Evolutionary conservation across 2,329 filamentous ascomycete genomes (phyloP).

Genomic region (Penicillium psychrosexuale): DNA sequence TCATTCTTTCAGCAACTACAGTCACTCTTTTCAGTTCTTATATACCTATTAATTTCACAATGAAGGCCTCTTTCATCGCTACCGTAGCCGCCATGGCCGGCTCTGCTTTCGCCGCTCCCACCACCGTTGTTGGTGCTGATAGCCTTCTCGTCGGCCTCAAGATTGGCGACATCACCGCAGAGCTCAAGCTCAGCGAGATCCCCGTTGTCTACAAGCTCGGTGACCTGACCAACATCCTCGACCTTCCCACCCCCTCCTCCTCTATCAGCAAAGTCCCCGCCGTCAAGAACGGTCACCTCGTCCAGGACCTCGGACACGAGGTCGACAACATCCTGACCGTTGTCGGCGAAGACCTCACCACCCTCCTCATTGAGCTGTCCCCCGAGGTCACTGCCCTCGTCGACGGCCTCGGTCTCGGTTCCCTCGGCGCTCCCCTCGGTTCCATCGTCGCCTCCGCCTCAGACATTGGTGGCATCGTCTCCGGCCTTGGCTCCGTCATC

Average conservation of each 20-base stretch:
- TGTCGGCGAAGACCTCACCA: slow-evolving; percentile 25
- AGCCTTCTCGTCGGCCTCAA: slow-evolving; percentile 16
- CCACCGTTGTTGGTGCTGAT: slow-evolving; percentile 5
- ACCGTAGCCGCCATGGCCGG: slow-evolving; percentile 21
- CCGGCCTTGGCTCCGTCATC: slow-evolving; percentile 22
- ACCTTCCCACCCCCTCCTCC: slow-evolving; percentile 8
- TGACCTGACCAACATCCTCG: slow-evolving; percentile 19
- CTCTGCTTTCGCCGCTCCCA: slow-evolving; percentile 10
- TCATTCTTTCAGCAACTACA: slow-evolving; percentile 20
- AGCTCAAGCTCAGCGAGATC: slow-evolving; percentile 17
- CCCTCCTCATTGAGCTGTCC: slow-evolving; percentile 32
- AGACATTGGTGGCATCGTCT: slow-evolving; percentile 26
- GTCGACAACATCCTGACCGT: slow-evolving; percentile 32
- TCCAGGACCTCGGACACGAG: slow-evolving; percentile 32
- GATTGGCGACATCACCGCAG: slow-evolving; percentile 19
- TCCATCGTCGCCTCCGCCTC: slow-evolving; percentile 27
- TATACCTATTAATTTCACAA: slow-evolving; percentile 17
- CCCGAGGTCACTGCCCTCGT: slow-evolving; percentile 30
- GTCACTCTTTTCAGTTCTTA: slow-evolving; percentile 9
- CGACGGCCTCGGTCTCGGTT: slow-evolving; percentile 28
- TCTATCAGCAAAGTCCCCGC: slow-evolving; percentile 12
- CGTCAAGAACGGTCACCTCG: slow-evolving; percentile 26
- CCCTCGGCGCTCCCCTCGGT: slow-evolving; percentile 26
- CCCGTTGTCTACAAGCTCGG: slow-evolving; percentile 18
- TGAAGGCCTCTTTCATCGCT: slow-evolving; percentile 28